phyloP scores from a whole-genome alignment of 768 basidiomycete genomes.

The Termitomyces sp. region DNA sequence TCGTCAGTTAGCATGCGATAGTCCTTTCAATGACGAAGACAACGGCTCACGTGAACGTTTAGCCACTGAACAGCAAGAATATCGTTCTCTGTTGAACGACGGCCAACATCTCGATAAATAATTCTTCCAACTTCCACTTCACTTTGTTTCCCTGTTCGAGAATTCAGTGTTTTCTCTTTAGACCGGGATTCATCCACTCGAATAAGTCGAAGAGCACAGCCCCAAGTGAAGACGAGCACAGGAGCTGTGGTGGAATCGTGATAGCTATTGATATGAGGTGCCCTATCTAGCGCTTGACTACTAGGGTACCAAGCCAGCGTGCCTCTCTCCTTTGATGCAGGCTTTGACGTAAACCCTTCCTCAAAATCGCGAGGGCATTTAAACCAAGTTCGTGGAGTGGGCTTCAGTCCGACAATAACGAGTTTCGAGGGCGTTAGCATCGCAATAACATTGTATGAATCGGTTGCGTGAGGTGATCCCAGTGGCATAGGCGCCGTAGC shows the following conservation, averaged over 20 bases:
- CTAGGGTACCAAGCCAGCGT: conserved; percentile 82
- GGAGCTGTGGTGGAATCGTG: conserved; percentile 32
- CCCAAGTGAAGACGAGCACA: conserved; percentile 84
- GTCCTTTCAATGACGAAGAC: background rate
- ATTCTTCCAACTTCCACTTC: conserved; percentile 61
- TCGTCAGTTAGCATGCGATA: conserved; percentile 1
- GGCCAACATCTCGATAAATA: conserved; percentile 52
- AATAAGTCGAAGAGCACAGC: conserved; percentile 56
- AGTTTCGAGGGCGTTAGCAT: conserved; percentile 87
- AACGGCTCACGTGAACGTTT: conserved; percentile 71
- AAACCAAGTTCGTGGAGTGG: conserved; percentile 90
- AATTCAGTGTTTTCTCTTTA: conserved; percentile 41
- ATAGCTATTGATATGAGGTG: conserved; percentile 17
- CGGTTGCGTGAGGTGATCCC: conserved; percentile 73
- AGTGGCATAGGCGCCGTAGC: conserved; percentile 79
- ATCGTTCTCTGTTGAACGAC: conserved; percentile 55
- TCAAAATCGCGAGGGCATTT: conserved; percentile 54
- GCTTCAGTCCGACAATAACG: conserved; percentile 89
- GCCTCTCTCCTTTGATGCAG: conserved; percentile 50
- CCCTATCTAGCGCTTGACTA: conserved; percentile 20
- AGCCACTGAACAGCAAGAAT: conserved; percentile 84
- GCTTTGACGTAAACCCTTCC: conserved; percentile 35
- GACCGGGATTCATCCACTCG: conserved; percentile 56
- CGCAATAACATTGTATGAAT: conserved; percentile 75
- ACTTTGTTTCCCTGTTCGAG: conserved; percentile 54